Evolutionary conservation across 2,329 filamentous ascomycete genomes (phyloP).

Genomic region (Aspergillus fructus): DNA sequence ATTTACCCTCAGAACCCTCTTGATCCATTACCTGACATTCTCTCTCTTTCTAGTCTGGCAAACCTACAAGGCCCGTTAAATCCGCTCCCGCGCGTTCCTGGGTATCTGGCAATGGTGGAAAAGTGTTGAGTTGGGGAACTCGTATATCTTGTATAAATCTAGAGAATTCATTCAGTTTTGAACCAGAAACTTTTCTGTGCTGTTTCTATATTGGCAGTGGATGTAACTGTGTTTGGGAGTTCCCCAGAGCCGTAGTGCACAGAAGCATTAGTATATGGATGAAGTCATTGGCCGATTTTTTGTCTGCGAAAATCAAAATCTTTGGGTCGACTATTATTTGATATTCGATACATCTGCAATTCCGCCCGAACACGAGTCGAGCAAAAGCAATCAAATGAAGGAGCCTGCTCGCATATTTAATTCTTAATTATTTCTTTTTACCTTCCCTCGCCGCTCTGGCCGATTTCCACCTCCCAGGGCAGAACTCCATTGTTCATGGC

Average conservation of each 20-base stretch:
- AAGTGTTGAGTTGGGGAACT: conserved; percentile 23
- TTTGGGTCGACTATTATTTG: conserved; percentile 29
- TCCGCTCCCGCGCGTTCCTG: conserved; percentile 18
- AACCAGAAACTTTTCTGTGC: conserved; percentile 10
- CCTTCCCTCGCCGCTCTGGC: not conserved
- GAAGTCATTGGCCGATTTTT: conserved; percentile 44
- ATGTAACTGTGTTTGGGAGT: conserved; percentile 12
- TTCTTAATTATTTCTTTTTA: conserved; percentile 3
- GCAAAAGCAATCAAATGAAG: not conserved
- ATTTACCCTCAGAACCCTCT: not conserved
- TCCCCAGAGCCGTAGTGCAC: conserved; percentile 21
- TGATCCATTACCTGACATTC: conserved; percentile 21
- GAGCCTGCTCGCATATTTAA: not conserved
- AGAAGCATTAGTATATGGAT: conserved; percentile 36
- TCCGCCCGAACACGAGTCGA: conserved; percentile 12
- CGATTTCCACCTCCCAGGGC: conserved; percentile 4
- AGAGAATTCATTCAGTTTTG: conserved; percentile 33
- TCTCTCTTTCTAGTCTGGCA: conserved; percentile 58
- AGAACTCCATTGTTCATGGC: conserved; percentile 29
- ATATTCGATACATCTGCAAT: conserved; percentile 18
- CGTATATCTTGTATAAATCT: conserved; percentile 42
- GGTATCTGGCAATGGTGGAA: conserved; percentile 21
- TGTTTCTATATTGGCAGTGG: not conserved
- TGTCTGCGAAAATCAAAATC: conserved; percentile 40
- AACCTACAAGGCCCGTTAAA: conserved; percentile 60